Evolutionary conservation across 768 basidiomycete species (phyloP), one percentile per base, ranked within the genome.

Genomic region (Panaeolus papilionaceus): DNA sequence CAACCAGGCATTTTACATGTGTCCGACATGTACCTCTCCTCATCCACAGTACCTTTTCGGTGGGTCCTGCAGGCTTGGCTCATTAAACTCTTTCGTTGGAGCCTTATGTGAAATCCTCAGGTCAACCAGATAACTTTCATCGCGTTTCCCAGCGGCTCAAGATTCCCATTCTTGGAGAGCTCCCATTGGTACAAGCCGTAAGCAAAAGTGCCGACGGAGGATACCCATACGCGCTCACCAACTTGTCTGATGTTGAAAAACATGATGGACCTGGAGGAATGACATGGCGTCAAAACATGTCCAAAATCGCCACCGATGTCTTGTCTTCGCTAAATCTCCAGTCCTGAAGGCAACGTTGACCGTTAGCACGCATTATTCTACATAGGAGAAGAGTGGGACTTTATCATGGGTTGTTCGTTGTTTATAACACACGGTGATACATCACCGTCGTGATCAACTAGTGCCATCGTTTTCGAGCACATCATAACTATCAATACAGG

Each of bases 1-100:
- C 51, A 98, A 99, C 75, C 92, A 96, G 82, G 87, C 95, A 0
- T 88, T 92, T 78, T 96, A 91, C 76, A 80, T 90, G 37, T 96
- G 94, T 71, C 84, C 92, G 0, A 85, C 86, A 10, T 98, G 95
- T 74, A 79, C 83, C 1, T 83, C 84, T 0, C 82, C 82, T 0
- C 91, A 72, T 3, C 78, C 75, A 9, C 72, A 76, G 69, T 79
- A 79, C 66, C 66, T 79, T 11, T 79, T 77, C 63, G 78, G 78
- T 78, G 66, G 4, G 63, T 62, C 20, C 10, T 61, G 38, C 2
- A 7, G 45, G 2, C 16, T 47, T 33, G 33, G 3, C 33, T 33
- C 33, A 33, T 33, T 33, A 5, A 18, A 8, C 4, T 47, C 3
- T 20, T 47, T 4, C 40, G 94, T 45, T 51, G 39, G 38, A 16